A percentile compares a stretch with the other conserved stretches of the same genome.
phyloP scores from a whole-genome alignment of 768 basidiomycete species.

The Termitomyces sp. region DNA sequence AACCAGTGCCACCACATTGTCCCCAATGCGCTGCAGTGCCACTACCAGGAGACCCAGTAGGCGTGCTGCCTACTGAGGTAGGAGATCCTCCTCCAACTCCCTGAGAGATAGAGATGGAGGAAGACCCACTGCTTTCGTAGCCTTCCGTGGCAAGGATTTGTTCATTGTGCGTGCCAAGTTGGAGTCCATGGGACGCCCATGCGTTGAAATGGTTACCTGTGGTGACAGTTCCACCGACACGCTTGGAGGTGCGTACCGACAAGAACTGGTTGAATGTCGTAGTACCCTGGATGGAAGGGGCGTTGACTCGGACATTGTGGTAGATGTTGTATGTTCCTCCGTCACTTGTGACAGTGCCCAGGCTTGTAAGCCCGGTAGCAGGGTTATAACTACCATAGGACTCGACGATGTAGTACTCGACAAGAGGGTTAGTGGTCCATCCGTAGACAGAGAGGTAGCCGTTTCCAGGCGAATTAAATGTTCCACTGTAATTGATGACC shows the following conservation, averaged over 20 bases:
- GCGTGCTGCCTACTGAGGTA: background rate
- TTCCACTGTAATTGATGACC: background rate
- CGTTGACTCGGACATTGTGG: background rate
- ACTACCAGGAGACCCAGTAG: background rate
- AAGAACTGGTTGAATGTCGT: background rate
- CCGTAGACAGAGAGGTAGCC: background rate
- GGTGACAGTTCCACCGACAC: background rate
- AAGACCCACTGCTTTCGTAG: background rate
- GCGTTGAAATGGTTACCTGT: background rate
- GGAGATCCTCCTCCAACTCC: background rate
- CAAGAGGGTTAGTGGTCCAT: background rate
- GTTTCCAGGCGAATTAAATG: background rate
- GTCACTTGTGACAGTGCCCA: background rate
- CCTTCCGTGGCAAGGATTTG: background rate
- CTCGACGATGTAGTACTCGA: background rate
- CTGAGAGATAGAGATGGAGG: background rate
- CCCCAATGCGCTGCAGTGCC: background rate
- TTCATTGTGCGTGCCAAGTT: background rate
- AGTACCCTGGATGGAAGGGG: background rate
- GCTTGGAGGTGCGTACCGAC: background rate
- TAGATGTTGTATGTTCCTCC: constrained; percentile 1
- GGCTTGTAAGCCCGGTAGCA: background rate
- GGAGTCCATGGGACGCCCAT: background rate
- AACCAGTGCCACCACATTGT: background rate
- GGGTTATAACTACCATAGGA: background rate